Evolutionary conservation across 176 grass and related monocot species (phyloP), one percentile per base, ranked within the genome.

Genomic region (Pontederia crassipes): DNA sequence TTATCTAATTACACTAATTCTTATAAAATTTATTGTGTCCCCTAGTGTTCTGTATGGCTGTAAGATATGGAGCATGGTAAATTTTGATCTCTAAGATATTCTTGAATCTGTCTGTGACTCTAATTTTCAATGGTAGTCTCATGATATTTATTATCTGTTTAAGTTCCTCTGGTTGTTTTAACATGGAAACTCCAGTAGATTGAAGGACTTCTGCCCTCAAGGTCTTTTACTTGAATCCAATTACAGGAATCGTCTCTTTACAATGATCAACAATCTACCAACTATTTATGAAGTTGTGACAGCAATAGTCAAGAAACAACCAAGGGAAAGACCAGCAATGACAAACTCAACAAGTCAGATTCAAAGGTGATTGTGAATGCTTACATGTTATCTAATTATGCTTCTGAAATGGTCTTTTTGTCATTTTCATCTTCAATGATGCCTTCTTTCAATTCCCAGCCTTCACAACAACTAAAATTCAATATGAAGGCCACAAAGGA

Each of bases 211-310:
- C 20, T 7, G 6, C 3, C 32, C 1, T 40, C 32, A 40, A 40
- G 6, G 1, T 40, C 32, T 40, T 2, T 40, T 40, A 40, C 6
- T 40, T 40, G 32, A 49, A 64, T 71, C 62, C 16, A 68, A 81
- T 95, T 86, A 75, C 81, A 86, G 90, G 86, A 81, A 62, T 63
- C 75, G 68, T 46, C 86, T 95, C 45, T 95, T 86, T 60, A 77
- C 73, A 51, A 81, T 95, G 90, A 84, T 87, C 46, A 95, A 86
- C 45, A 55, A 70, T 50, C 82, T 95, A 28, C 86, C 90, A 58
- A 95, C 86, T 58, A 77, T 95, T 28, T 95, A 84, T 70, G 86
- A 95, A 76, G 54, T 89, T 61, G 83, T 95, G 64, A 89, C 80
- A 9, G 90, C 86, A 76, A 32, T 45, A 24, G 64, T 57, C 70